phyloP scores from a whole-genome alignment of 441 rosid species.

The Arabidopsis lyrata region DNA sequence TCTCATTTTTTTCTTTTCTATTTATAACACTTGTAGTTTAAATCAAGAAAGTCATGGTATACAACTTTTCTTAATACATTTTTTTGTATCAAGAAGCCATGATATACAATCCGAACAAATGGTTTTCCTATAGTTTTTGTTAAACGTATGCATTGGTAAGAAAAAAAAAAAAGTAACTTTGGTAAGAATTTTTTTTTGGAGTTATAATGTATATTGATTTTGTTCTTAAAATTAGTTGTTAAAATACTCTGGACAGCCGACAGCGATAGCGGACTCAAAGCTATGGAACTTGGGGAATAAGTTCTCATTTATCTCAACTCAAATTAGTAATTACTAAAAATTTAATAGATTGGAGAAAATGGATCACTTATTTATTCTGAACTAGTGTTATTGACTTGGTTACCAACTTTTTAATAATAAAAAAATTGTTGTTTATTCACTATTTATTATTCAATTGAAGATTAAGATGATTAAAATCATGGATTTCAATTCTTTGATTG shows the following conservation, averaged over 20 bases:
- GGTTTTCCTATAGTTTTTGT: background rate
- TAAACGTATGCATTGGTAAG: background rate
- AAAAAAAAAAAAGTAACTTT: too few species aligned
- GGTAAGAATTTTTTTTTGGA: background rate
- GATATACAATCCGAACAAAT: background rate
- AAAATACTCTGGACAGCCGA: too few species aligned
- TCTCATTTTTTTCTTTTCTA: background rate
- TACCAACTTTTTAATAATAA: too few species aligned
- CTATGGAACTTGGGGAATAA: too few species aligned
- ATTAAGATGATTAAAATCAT: too few species aligned
- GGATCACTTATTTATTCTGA: too few species aligned
- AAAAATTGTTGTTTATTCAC: too few species aligned
- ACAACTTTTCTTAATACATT: background rate
- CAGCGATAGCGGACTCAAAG: too few species aligned
- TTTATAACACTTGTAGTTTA: background rate
- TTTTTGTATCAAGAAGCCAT: background rate
- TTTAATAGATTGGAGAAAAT: background rate
- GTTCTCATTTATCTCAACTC: background rate
- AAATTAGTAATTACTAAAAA: background rate
- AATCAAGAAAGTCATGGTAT: too few species aligned
- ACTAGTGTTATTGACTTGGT: too few species aligned
- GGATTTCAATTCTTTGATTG: too few species aligned
- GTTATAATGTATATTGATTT: background rate
- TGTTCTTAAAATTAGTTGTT: background rate
- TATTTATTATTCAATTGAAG: too few species aligned